A percentile compares a stretch with the other conserved stretches of the same genome.
phyloP scores from a whole-genome alignment of 2,329 filamentous ascomycete species.

The Uncinocarpus reesii region DNA sequence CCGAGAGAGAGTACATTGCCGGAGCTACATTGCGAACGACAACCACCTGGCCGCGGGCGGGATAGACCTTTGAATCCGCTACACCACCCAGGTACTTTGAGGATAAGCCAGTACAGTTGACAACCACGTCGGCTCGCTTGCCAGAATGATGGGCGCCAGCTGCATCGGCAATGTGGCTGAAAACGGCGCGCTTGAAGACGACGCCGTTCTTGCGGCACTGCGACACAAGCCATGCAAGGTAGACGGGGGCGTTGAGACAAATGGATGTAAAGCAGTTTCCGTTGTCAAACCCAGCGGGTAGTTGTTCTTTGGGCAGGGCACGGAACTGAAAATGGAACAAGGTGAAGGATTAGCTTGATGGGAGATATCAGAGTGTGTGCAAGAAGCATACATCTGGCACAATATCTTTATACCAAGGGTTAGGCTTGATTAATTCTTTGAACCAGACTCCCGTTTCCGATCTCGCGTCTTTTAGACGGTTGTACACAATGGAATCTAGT shows the following conservation, averaged over 20 bases:
- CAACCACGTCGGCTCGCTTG: slow-evolving; percentile 52
- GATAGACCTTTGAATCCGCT: slow-evolving; percentile 59
- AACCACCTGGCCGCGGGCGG: slow-evolving; percentile 72
- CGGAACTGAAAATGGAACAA: slow-evolving; percentile 46
- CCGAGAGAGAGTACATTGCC: slow-evolving; percentile 59
- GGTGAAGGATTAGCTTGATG: neutral
- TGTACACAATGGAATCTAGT: slow-evolving; percentile 41
- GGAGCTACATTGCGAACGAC: slow-evolving; percentile 69
- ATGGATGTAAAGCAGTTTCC: slow-evolving; percentile 71
- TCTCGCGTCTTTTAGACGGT: slow-evolving; percentile 53
- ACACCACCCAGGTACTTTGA: slow-evolving; percentile 72
- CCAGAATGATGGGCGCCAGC: slow-evolving; percentile 49
- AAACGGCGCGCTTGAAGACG: slow-evolving; percentile 51
- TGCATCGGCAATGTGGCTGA: slow-evolving; percentile 66
- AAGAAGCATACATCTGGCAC: slow-evolving; percentile 51
- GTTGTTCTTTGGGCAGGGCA: slow-evolving; percentile 45
- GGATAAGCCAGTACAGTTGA: slow-evolving; percentile 78
- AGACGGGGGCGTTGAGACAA: slow-evolving; percentile 83
- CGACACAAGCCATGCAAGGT: slow-evolving; percentile 74
- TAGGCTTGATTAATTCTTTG: slow-evolving; percentile 53
- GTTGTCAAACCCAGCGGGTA: slow-evolving; percentile 57
- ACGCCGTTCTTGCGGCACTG: slow-evolving; percentile 68
- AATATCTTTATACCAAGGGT: slow-evolving; percentile 64
- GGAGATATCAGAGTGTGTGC: neutral
- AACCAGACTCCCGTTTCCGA: slow-evolving; percentile 49